These are phyloP conservation scores for Kodamaea nitidulidarum DNA, from an alignment of 805 yeast species.

Conservation along the genomic window DNA sequence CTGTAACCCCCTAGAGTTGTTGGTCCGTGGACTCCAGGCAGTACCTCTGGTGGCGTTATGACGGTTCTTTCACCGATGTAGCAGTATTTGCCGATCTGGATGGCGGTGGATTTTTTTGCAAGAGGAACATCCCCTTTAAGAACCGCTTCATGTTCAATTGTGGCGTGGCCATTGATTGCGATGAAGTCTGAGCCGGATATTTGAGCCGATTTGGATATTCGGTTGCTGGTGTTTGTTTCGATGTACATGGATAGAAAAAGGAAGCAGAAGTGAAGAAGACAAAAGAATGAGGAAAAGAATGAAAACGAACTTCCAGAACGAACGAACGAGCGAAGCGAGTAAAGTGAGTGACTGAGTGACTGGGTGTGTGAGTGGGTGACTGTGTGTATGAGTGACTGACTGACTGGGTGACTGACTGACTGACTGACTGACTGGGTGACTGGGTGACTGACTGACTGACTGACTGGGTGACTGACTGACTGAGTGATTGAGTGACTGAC, in stretches of 20 bases:
- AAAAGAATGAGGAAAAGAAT: too few relatives aligned
- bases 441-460: too few relatives aligned
- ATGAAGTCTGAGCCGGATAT: slow-evolving; percentile 43
- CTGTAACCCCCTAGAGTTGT: slow-evolving; percentile 46
- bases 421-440: too few relatives aligned
- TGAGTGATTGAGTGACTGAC: too few relatives aligned
- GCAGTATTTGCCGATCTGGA: slow-evolving; percentile 46
- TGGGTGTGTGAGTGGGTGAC: too few relatives aligned
- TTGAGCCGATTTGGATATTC: slow-evolving; percentile 43
- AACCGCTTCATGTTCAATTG: slow-evolving; percentile 35
- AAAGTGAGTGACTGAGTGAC: too few relatives aligned
- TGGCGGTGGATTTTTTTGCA: slow-evolving; percentile 18
- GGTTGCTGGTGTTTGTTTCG: slow-evolving; percentile 50
- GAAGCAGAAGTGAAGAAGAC: too few relatives aligned
- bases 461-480: too few relatives aligned
- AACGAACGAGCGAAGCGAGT: too few relatives aligned
- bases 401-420: too few relatives aligned
- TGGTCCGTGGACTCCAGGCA: slow-evolving; percentile 18
- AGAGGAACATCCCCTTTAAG: slow-evolving; percentile 30
- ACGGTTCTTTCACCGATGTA: slow-evolving; percentile 28
- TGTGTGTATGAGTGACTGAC: too few relatives aligned
- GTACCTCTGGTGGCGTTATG: slow-evolving; percentile 27
- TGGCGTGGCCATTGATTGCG: slow-evolving; percentile 44
- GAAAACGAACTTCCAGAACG: too few relatives aligned
- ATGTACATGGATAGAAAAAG: slow-evolving; percentile 30